A percentile compares a stretch with the other conserved stretches of the same genome.
Conservation (phyloP, 169 alveolate species). For the Eimeria praecox region DNA sequence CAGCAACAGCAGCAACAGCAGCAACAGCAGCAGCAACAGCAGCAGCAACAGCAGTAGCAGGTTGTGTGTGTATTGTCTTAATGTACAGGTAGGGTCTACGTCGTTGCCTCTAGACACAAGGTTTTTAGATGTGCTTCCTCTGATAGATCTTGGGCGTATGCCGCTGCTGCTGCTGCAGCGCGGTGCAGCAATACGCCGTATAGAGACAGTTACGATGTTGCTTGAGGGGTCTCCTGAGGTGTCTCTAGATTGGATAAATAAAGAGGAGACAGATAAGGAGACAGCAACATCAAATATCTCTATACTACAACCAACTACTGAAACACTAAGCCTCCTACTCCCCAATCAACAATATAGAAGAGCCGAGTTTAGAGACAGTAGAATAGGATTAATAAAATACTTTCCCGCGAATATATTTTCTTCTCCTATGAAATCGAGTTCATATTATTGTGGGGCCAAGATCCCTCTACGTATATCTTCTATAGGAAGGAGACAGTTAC, state of each 20-base stretch:
- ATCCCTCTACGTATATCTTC: neutral
- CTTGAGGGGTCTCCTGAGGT: neutral
- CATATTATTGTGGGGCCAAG: conserved; percentile 24
- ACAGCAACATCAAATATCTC: neutral
- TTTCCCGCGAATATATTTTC: conserved; percentile 23
- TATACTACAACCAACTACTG: conserved; percentile 8
- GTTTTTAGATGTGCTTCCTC: conserved; percentile 36
- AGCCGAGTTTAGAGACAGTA: conserved; percentile 9
- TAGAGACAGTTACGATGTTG: neutral
- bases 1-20: no score
- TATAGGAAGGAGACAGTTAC: neutral
- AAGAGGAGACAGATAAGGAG: no score
- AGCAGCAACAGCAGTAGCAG: no score
- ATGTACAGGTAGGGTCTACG: neutral
- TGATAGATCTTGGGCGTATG: neutral
- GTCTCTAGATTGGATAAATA: conserved; percentile 1
- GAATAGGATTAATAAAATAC: neutral
- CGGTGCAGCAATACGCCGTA: neutral
- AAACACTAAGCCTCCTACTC: neutral
- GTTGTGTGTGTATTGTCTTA: no score
- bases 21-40: no score
- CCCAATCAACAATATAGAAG: neutral
- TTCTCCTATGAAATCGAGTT: neutral
- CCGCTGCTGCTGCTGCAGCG: conserved; percentile 49
- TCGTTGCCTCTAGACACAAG: neutral